These are phyloP conservation scores for Neoconidiobolus thromboides DNA, from an alignment of 371 early-diverging fungal species.

Conservation along the genomic window DNA sequence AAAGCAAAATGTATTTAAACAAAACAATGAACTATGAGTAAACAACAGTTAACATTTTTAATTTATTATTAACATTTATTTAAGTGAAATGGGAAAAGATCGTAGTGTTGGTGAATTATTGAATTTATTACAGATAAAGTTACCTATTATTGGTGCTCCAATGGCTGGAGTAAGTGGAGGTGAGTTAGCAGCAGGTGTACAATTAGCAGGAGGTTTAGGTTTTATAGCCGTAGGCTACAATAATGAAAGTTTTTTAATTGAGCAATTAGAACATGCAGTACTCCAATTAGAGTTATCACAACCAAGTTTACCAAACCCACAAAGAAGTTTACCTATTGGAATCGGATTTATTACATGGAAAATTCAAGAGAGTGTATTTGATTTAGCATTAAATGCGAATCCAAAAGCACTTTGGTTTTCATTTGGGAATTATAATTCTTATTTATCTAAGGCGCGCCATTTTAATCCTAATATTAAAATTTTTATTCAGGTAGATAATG, in stretches of 20 bases:
- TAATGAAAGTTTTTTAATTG: not conserved
- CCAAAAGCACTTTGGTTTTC: conserved; percentile 22
- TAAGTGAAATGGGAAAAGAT: too few species aligned
- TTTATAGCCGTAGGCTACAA: conserved; percentile 8
- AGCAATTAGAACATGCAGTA: conserved; percentile 2
- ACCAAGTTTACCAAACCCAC: not conserved
- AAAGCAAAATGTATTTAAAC: too few species aligned
- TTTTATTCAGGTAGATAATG: conserved; percentile 18
- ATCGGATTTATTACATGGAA: conserved; percentile 18
- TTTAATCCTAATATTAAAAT: conserved; percentile 11
- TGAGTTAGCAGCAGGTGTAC: conserved; percentile 1
- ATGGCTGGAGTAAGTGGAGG: conserved; percentile 7
- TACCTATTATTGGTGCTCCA: conserved; percentile 8
- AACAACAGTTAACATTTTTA: too few species aligned
- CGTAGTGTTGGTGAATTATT: too few species aligned
- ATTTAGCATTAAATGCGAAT: conserved; percentile 9
- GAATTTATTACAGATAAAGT: too few species aligned
- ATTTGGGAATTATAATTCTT: conserved; percentile 18
- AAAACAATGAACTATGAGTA: too few species aligned
- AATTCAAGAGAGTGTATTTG: conserved; percentile 12
- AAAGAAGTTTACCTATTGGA: conserved; percentile 10
- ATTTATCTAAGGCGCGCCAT: conserved; percentile 12
- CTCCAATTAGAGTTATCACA: not conserved
- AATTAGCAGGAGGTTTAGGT: conserved; percentile 8
- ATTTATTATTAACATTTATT: too few species aligned